phyloP scores from a whole-genome alignment of 2,329 filamentous ascomycete genomes.

The Fusarium sp. region DNA sequence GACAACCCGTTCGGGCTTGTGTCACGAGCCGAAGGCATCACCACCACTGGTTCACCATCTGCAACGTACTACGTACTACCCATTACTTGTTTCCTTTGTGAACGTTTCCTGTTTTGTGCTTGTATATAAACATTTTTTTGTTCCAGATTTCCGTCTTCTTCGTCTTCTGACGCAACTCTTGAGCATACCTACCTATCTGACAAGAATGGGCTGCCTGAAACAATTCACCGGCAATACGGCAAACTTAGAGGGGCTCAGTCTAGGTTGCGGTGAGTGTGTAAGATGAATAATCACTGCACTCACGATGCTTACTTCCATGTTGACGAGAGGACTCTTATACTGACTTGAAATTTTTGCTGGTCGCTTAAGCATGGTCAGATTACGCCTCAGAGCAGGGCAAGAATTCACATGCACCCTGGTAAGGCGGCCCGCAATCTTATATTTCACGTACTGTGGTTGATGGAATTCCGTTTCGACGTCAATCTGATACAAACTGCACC shows the following conservation, averaged over 20 bases:
- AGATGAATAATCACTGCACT: conserved; percentile 16
- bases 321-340: conserved; percentile 8
- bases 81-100: conserved; percentile 15
- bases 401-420: conserved; percentile 17
- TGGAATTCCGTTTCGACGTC: conserved; percentile 43
- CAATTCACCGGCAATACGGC: conserved; percentile 19
- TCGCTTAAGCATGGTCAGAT: conserved; percentile 28
- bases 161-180: conserved; percentile 29
- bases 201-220: conserved; percentile 39
- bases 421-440: conserved; percentile 39
- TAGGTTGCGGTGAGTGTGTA: background rate
- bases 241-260: conserved; percentile 14
- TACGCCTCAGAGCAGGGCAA: conserved; percentile 15
- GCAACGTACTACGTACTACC: conserved; percentile 1
- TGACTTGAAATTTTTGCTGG: background rate
- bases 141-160: conserved; percentile 18
- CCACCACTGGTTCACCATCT: conserved; percentile 16
- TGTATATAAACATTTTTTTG: conserved; percentile 11
- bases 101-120: conserved; percentile 35
- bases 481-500: conserved; percentile 23
- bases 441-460: conserved; percentile 44
- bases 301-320: conserved; percentile 3
- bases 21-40: conserved; percentile 15
- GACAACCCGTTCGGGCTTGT: conserved; percentile 1
- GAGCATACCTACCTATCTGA: background rate